phyloP scores from a whole-genome alignment of 2,329 filamentous ascomycete species.

The Alternaria gansuensis region DNA sequence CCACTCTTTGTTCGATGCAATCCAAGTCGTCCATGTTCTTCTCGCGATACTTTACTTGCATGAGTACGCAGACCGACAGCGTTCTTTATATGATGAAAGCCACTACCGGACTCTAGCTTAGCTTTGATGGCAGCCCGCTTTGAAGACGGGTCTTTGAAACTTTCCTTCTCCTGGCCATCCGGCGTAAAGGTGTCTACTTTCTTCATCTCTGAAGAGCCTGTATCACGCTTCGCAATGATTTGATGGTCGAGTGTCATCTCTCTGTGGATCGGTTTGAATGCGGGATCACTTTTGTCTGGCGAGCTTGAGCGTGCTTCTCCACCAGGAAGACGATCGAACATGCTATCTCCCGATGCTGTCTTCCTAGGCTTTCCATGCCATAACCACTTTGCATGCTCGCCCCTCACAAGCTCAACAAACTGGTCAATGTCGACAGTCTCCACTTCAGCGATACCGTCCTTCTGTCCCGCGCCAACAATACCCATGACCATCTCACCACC shows the following conservation, averaged over 20 bases:
- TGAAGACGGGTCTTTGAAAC: conserved; percentile 64
- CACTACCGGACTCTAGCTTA: conserved; percentile 80
- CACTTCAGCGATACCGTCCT: conserved; percentile 88
- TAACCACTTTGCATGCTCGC: conserved; percentile 89
- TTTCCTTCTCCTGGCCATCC: conserved; percentile 58
- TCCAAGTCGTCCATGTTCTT: conserved; percentile 43
- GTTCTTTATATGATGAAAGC: conserved; percentile 85
- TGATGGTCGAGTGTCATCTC: conserved; percentile 55
- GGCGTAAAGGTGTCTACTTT: conserved; percentile 32
- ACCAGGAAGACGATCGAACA: conserved; percentile 52
- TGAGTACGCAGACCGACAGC: conserved; percentile 70
- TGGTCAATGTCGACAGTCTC: conserved; percentile 90
- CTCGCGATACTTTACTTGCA: conserved; percentile 52
- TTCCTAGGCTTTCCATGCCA: conserved; percentile 92
- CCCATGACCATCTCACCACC: conserved; percentile 93
- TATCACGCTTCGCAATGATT: conserved; percentile 41
- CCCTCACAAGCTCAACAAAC: conserved; percentile 79
- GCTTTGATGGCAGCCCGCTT: conserved; percentile 75
- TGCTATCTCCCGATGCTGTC: conserved; percentile 48
- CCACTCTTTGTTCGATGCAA: conserved; percentile 36
- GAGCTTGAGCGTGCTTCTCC: conserved; percentile 58
- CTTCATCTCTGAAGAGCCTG: conserved; percentile 41
- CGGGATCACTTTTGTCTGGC: conserved; percentile 61
- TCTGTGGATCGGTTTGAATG: conserved; percentile 60
- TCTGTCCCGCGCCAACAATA: conserved; percentile 85